Conservation (phyloP, 805 yeast species). For the Jamesozyma jinghongensis region DNA sequence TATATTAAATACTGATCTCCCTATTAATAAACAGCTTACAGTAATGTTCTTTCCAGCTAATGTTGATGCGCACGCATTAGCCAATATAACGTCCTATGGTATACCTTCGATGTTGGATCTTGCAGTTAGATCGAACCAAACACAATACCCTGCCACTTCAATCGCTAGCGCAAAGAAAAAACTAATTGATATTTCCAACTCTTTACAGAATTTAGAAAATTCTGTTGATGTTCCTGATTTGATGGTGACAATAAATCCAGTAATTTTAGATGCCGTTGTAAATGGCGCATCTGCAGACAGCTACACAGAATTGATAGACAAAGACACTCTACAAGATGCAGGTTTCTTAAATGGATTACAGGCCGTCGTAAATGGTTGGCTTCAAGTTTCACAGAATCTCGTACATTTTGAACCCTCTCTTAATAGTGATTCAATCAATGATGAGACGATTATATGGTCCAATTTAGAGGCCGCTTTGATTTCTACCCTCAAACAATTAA, state of each 20-base stretch:
- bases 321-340: slow-evolving; percentile 39
- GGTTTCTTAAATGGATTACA: slow-evolving; percentile 61
- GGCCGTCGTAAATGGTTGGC: slow-evolving; percentile 63
- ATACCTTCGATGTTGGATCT: slow-evolving; percentile 63
- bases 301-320: slow-evolving; percentile 27
- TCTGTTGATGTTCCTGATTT: slow-evolving; percentile 63
- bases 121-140: slow-evolving; percentile 12
- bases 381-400: slow-evolving; percentile 48
- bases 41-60: slow-evolving; percentile 29
- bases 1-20: slow-evolving; percentile 11
- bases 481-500: slow-evolving; percentile 49
- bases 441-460: slow-evolving; percentile 73
- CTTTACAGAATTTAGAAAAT: slow-evolving; percentile 60
- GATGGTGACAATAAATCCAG: slow-evolving; percentile 41
- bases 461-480: slow-evolving; percentile 54
- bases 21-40: slow-evolving; percentile 30
- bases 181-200: slow-evolving; percentile 56
- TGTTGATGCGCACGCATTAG: slow-evolving; percentile 40
- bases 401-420: slow-evolving; percentile 38
- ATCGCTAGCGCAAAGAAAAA: slow-evolving; percentile 47
- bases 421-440: slow-evolving; percentile 44
- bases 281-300: slow-evolving; percentile 26
- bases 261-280: slow-evolving; percentile 34
- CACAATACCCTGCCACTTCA: slow-evolving; percentile 22
- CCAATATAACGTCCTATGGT: slow-evolving; percentile 52